Evolutionary conservation across 495 filamentous ascomycete species (phyloP), one percentile per base, ranked within the genome.

Genomic region (Neurospora intermedia): DNA sequence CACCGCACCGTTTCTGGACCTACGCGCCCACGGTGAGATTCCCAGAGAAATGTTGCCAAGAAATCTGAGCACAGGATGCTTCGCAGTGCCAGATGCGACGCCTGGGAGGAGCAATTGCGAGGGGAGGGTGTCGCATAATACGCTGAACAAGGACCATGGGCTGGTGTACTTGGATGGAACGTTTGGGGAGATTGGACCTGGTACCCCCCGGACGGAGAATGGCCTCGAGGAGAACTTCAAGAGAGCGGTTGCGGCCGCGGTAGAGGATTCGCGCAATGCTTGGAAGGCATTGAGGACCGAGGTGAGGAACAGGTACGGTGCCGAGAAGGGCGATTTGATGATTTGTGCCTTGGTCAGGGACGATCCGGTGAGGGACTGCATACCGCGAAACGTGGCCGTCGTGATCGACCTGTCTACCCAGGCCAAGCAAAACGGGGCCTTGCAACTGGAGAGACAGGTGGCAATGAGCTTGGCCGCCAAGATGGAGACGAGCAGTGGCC

Each of bases 1-100:
- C 31, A 76, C 70, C 4, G 78, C 78, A 9, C 70, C 75, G 16
- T 79, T 79, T 43, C 43, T 79, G 20, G 70, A 79, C 16, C 62
- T 79, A n/a, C 70, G 69, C 20, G 71, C 73, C 13, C 75, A 59
- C 9, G 74, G 75, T 0, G 45, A 73, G 9, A 78, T 79, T n/a
- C 70, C 74, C 16, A 31, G 43, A 4, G 70, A 77, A 27, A 70
- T 74, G 71, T 73, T 79, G 41, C 78, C 78, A 1, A 54, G 35
- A 23, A 78, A 79, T 42, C 74, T 79, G 6, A 75, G 74, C 2
- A 79, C 78, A n/a, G 78, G 78, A 3, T 79, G 78, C 69, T 79
- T 79, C 46, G 46, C 72, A 2, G 18, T 79, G 6, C 70, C 76
- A 2, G 78, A 79, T 69, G 70, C 35, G 38, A 74, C 73, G 3